phyloP scores from a whole-genome alignment of 805 yeast species.

The Kodamaea lidongshanica region DNA sequence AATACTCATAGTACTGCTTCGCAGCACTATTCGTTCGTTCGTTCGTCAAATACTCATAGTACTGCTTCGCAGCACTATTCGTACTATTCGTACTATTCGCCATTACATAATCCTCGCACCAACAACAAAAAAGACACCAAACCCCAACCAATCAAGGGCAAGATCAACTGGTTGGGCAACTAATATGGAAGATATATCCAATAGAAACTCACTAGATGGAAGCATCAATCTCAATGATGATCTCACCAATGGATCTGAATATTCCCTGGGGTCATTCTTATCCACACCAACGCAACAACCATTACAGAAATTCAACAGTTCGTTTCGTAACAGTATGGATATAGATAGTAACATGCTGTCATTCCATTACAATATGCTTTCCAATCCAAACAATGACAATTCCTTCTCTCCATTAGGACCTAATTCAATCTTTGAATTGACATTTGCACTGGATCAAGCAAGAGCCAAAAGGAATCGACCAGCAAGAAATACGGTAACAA shows the following conservation, averaged over 20 bases:
- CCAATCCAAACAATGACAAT: slow-evolving; percentile 11
- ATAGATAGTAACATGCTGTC: slow-evolving; percentile 27
- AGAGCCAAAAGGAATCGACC: slow-evolving; percentile 29
- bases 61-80: not conserved
- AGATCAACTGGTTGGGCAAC: not conserved
- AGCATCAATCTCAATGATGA: slow-evolving; percentile 30
- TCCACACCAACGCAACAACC: slow-evolving; percentile 10
- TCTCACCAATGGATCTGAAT: slow-evolving; percentile 23
- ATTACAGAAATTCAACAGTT: slow-evolving; percentile 8
- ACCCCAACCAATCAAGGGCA: slow-evolving; percentile 1
- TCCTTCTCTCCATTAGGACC: slow-evolving; percentile 56
- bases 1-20: too few species aligned
- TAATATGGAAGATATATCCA: slow-evolving; percentile 3
- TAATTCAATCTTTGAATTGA: slow-evolving; percentile 72
- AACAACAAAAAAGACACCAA: slow-evolving; percentile 4
- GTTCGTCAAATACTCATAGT: too few species aligned
- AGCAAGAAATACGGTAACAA: slow-evolving; percentile 27
- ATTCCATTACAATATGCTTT: slow-evolving; percentile 10
- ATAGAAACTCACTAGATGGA: slow-evolving; percentile 17
- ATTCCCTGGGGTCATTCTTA: slow-evolving; percentile 13
- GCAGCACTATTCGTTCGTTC: too few species aligned
- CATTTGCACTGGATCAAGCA: slow-evolving; percentile 53
- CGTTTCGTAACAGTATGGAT: slow-evolving; percentile 26
- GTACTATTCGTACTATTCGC: not conserved
- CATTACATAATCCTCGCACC: slow-evolving; percentile 2